A percentile compares a stretch with the other conserved stretches of the same genome.
phyloP scores from a whole-genome alignment of 768 basidiomycete species.

The Mycena capillaripes region DNA sequence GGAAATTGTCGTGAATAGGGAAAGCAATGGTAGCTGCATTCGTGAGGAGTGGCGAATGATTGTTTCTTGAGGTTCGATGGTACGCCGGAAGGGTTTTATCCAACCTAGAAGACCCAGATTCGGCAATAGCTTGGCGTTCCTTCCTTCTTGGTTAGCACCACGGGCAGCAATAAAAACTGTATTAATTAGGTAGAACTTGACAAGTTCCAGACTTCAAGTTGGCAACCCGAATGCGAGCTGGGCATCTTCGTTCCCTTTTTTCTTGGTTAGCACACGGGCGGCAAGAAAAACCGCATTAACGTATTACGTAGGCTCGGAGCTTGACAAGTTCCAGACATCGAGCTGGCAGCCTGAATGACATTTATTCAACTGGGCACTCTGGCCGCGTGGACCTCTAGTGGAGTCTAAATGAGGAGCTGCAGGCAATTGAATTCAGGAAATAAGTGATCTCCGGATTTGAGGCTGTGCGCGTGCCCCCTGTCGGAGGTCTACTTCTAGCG shows the following conservation, averaged over 20 bases:
- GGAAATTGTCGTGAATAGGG: no score
- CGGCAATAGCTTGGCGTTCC: no score
- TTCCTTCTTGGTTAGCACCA: no score
- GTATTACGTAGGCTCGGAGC: no score
- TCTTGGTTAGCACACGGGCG: not conserved
- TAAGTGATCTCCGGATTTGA: not conserved
- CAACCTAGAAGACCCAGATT: no score
- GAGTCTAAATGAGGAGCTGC: not conserved
- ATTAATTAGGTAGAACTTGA: not conserved
- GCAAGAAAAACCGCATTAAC: not conserved
- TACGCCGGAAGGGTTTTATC: no score
- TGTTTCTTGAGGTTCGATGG: no score
- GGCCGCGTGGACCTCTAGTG: not conserved
- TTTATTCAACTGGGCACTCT: not conserved
- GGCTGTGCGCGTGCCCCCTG: not conserved
- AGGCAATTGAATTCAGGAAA: not conserved
- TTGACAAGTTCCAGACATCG: not conserved
- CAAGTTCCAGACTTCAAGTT: not conserved
- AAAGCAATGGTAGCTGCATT: no score
- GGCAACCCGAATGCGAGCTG: not conserved
- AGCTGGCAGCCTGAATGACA: not conserved
- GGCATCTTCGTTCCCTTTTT: not conserved
- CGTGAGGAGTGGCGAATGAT: no score
- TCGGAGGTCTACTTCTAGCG: no score
- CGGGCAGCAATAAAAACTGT: no score